Evolutionary conservation across 768 basidiomycete genomes (phyloP).

Genomic region (Albatrellus ellisii): DNA sequence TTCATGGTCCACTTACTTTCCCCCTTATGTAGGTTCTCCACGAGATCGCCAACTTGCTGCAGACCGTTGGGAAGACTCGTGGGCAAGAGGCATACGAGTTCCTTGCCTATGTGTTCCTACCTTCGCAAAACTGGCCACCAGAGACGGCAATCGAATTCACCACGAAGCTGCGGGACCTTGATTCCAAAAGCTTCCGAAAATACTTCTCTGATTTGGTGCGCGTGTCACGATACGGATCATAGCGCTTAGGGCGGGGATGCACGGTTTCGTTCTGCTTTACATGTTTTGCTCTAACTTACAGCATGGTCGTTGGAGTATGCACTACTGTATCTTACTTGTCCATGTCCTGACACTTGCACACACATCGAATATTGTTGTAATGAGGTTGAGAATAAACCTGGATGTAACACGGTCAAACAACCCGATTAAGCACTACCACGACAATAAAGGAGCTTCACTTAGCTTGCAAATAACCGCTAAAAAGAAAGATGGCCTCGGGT

Average conservation of each 20-base stretch:
- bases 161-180: conserved; percentile 58
- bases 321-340: neutral
- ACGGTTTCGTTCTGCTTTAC: too few relatives aligned
- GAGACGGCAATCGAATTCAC: conserved; percentile 69
- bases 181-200: conserved; percentile 68
- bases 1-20: neutral
- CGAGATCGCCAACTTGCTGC: conserved; percentile 80
- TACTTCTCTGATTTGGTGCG: conserved; percentile 80
- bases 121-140: conserved; percentile 78
- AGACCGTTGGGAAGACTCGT: conserved; percentile 62
- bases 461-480: neutral
- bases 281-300: too few relatives aligned
- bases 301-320: too few relatives aligned
- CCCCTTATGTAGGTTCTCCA: conserved; percentile 54
- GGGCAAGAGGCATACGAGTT: conserved; percentile 76
- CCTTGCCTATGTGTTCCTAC: conserved; percentile 68
- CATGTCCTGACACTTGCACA: neutral
- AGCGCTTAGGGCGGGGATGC: too few relatives aligned
- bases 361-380: too few relatives aligned
- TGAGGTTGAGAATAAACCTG: too few relatives aligned
- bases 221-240: conserved; percentile 36
- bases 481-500: conserved; percentile 24
- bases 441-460: neutral
- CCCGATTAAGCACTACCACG: neutral
- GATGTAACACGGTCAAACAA: conserved; percentile 23